phyloP scores from a whole-genome alignment of 2,329 filamentous ascomycete species.

The Dothidotthia symphoricarpi region DNA sequence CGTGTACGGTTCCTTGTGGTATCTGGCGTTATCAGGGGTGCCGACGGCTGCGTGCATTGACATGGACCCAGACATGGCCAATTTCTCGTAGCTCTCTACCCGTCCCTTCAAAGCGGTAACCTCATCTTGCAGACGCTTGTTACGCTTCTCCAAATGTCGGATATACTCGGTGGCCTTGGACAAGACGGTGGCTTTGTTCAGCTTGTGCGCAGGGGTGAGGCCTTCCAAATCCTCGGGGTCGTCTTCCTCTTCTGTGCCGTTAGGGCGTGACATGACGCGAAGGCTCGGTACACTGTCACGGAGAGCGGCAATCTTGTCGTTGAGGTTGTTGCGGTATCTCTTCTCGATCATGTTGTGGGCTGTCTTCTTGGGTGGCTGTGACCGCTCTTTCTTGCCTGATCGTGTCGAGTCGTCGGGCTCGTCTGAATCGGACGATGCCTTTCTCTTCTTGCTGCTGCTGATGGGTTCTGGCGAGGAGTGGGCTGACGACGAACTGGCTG shows the following conservation, averaged over 20 bases:
- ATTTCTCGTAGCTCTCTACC: slow-evolving; percentile 63
- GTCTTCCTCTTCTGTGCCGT: slow-evolving; percentile 66
- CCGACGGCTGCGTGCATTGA: slow-evolving; percentile 32
- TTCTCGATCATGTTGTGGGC: slow-evolving; percentile 99
- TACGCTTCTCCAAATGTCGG: slow-evolving; percentile 85
- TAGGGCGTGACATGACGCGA: slow-evolving; percentile 68
- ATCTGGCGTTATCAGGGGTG: slow-evolving; percentile 39
- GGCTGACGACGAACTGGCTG: slow-evolving; percentile 46
- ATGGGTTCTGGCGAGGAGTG: slow-evolving; percentile 63
- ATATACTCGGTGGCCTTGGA: slow-evolving; percentile 98
- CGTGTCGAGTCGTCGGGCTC: slow-evolving; percentile 58
- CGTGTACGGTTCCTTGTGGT: slow-evolving; percentile 40
- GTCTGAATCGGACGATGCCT: slow-evolving; percentile 52
- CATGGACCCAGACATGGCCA: slow-evolving; percentile 60
- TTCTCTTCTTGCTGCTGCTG: slow-evolving; percentile 37
- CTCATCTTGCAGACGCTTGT: slow-evolving; percentile 77
- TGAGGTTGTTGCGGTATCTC: slow-evolving; percentile 90
- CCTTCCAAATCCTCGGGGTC: slow-evolving; percentile 73
- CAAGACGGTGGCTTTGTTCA: slow-evolving; percentile 96
- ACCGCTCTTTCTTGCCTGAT: slow-evolving; percentile 54
- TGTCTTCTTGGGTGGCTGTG: slow-evolving; percentile 73
- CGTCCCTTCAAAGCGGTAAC: slow-evolving; percentile 75
- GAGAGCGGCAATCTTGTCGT: slow-evolving; percentile 92
- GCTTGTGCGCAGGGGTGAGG: slow-evolving; percentile 78
- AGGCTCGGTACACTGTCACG: slow-evolving; percentile 90